Base-by-base conservation (phyloP, 192 early-diverging fungal species). In the Backusella luteola region DNA sequence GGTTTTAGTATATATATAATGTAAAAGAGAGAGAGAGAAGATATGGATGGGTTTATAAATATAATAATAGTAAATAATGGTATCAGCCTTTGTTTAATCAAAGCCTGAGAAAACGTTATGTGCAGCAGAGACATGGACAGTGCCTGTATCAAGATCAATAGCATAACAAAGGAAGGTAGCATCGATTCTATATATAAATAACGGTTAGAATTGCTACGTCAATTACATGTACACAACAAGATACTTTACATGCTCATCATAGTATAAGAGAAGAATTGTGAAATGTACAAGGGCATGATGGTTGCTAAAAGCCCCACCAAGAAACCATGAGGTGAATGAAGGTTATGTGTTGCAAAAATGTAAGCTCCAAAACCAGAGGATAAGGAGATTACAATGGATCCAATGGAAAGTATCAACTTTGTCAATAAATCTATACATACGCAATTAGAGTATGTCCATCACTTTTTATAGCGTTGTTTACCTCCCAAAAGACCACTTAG, bases 101-200 rank as follows among this genome's bases (percentile, higher is more conserved):
- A 78, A 75, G 9, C 79, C 77, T 53, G 79, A 81, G 73, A 90
- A 90, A 17, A 84, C 87, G 36, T 78, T 77, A 66, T 90, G 89
- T 34, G 86, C 89, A 35, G 76, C 77, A 42, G 87, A 81, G 26
- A 76, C 81, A 76, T 87, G 82, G 17, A 85, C 85, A 4, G 75
- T 86, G 66, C 88, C 90, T 7, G 79, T 83, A 73, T 95, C 93
- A n/a, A 95, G 75, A 80, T 95, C 94, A 52, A 95, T 85, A 19
- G 93, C 86, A 79, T 93, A 95, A 76, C 93, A 93, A n/a, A 95
- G 76, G 77, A 94, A 94, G 1, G 88, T 89, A 0, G 94, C 90
- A 80, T 95, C 93, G 17, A 94, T 83, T 29, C 93, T 95, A 82
- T 2, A 70, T 66, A 32, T 34, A 34, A 12, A 29, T 41, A 19